A percentile compares a stretch with the other conserved stretches of the same genome.
Evolutionary conservation across 768 basidiomycete species (phyloP).

Genomic region (Amanita rubescens): DNA sequence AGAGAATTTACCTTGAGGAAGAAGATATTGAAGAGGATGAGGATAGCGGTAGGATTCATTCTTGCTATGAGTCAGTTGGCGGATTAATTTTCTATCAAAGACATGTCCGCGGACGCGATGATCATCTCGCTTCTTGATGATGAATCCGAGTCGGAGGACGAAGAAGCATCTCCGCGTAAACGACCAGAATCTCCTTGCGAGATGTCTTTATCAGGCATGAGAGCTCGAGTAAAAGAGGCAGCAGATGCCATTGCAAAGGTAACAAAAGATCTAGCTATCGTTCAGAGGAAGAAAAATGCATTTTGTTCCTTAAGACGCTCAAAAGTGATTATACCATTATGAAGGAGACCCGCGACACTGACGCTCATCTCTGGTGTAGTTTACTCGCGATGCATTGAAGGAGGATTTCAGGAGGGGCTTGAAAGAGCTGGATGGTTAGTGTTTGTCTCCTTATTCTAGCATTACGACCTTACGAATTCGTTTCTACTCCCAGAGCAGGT

Average conservation of each 20-base stretch:
- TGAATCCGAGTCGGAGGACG: no score
- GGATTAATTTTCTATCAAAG: neutral
- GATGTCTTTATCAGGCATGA: no score
- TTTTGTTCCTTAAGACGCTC: conserved; percentile 54
- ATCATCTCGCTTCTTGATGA: neutral
- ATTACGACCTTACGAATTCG: neutral
- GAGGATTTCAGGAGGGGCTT: conserved; percentile 45
- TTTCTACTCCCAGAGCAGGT: conserved; percentile 25
- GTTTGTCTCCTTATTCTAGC: neutral
- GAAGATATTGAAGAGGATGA: neutral
- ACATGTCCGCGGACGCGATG: neutral
- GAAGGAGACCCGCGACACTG: neutral
- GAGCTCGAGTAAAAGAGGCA: conserved; percentile 20
- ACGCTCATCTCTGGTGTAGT: conserved; percentile 25
- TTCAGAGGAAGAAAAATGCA: conserved; percentile 51
- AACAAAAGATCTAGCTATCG: conserved; percentile 34
- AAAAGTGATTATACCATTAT: conserved; percentile 29
- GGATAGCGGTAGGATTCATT: neutral
- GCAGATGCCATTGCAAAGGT: conserved; percentile 25
- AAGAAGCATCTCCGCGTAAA: no score
- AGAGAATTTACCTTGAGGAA: neutral
- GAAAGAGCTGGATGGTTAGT: conserved; percentile 50
- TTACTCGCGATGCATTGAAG: conserved; percentile 31
- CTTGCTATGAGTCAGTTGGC: neutral
- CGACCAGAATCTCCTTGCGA: no score